These are phyloP conservation scores for Hypoxylon sp. DNA, from an alignment of 2,329 filamentous ascomycete genomes.

Conservation along the genomic window DNA sequence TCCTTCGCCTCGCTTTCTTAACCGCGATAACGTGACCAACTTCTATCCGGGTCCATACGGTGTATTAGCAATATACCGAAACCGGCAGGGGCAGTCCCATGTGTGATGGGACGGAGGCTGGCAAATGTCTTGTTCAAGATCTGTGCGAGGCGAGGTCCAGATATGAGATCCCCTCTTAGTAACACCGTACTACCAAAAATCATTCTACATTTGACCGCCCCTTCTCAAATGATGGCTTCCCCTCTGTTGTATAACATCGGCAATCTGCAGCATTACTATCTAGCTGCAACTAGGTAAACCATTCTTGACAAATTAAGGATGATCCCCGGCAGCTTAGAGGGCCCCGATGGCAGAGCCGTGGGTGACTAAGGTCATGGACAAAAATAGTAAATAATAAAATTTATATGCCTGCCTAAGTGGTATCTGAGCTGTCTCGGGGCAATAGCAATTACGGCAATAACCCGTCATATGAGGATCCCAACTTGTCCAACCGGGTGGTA, in stretches of 20 bases:
- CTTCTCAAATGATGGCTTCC: not conserved
- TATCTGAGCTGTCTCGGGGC: constrained; percentile 17
- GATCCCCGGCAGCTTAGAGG: not conserved
- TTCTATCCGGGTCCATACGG: not conserved
- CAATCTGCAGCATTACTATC: not conserved
- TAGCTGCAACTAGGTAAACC: too few relatives aligned
- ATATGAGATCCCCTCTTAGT: too few relatives aligned
- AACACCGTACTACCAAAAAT: too few relatives aligned
- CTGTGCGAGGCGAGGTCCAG: too few relatives aligned
- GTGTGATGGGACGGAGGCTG: too few relatives aligned
- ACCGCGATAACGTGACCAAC: not conserved
- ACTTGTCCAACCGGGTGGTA: constrained; percentile 33
- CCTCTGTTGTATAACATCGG: not conserved
- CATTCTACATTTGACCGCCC: too few relatives aligned
- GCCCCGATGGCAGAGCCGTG: not conserved
- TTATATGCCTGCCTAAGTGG: constrained; percentile 10
- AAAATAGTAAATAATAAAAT: constrained; percentile 31
- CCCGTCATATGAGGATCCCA: constrained; percentile 24
- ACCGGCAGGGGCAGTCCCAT: too few relatives aligned
- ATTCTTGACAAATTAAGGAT: not conserved
- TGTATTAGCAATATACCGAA: not conserved
- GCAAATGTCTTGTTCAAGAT: too few relatives aligned
- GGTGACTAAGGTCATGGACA: constrained; percentile 11
- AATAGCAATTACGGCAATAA: constrained; percentile 29
- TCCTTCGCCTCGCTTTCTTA: not conserved